Evolutionary conservation across 176 grass and related monocot species (phyloP), one percentile per base, ranked within the genome.

Genomic region (Elymus sibiricus): DNA sequence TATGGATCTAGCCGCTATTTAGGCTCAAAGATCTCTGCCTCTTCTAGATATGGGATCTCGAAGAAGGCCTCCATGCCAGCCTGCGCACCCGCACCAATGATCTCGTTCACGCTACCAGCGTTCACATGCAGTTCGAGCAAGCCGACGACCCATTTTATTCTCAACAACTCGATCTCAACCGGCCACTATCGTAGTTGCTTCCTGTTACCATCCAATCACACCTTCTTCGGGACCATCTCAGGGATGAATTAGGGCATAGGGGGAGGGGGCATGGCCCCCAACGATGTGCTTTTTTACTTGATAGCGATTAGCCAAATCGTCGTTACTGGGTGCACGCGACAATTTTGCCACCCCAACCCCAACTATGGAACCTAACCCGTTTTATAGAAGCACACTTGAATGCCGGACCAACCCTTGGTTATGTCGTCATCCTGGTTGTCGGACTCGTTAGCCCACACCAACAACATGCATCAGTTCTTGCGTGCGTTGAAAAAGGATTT

Each of bases 41-140:
- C 47, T 2, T 77, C 88, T 0, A 97, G 83, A 55, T 13, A 82
- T 40, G 67, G 80, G 19, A 94, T 11, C 82, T 87, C 58, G 66
- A 97, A 97, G 22, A 56, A 81, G 3, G 84, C 83, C 77, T 94
- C 88, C 17, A 94, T 79, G 74, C 92, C 95, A 16, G 72, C 92
- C 86, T 94, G 90, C 60, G 76, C 79, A 17, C 85, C 60, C 17
- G 60, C 71, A 28, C 92, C 94, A 64, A 62, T 64, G 73, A 97
- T 90, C 40, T 11, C 40, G 2, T 42, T 42, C 40, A 42, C 40
- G 40, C 40, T 11, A 11, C 40, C 9, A 10, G 83, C n/a, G 60
- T 78, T 40, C 27, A 97, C 69, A 70, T 35, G 12, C n/a, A 80
- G 68, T 34, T 66, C 79, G 15, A 58, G 76, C 24, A 94, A 73